Evolutionary conservation across 2,329 filamentous ascomycete species (phyloP), one percentile per base, ranked within the genome.

Genomic region (Colletotrichum sp.): DNA sequence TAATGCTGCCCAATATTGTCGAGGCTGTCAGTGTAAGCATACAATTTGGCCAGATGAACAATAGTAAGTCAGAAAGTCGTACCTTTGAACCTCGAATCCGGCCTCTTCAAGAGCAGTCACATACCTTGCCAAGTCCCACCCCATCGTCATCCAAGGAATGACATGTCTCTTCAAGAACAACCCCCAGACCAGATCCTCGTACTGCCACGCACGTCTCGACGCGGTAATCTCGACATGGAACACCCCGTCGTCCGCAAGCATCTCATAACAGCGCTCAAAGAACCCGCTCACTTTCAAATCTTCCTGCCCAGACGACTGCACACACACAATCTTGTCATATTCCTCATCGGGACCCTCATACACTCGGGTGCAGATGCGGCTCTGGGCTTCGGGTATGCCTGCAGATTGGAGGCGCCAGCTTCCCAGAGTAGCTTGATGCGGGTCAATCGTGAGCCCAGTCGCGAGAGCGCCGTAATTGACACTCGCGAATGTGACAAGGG

Each of bases 101-200:
- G 94, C 93, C 70, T 90, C 92, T 87, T 99, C 96, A 24, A 98
- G 90, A 82, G 92, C 92, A 84, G 95, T 92, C 78, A 97, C 88
- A 79, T 97, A 94, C 85, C 93, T 97, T 78, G 95, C 95, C 62
- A 99, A 92, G 64, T 97, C 97, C 71, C 95, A 98, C 38, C 95
- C 98, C 65, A 97, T 96, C 82, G 98, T 96, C 64, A 97, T 96
- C 82, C 97, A 96, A 36, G 96, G 96, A 90, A 98, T 98, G 83
- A 98, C 90, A 85, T 98, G 98, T 88, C 98, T 98, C 92, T 98
- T 98, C 95, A 98, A 98, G 90, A 98, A 98, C 59, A 98, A 90
- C 83, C 96, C 96, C 96, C 97, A 98, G 84, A 96, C 94, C 63
- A 98, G 90, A 86, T 98, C 96, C 89, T 98, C 96, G 82, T 98